Evolutionary conservation across 139 green algal genomes (phyloP).

Genomic region (Coelastrella sp.): DNA sequence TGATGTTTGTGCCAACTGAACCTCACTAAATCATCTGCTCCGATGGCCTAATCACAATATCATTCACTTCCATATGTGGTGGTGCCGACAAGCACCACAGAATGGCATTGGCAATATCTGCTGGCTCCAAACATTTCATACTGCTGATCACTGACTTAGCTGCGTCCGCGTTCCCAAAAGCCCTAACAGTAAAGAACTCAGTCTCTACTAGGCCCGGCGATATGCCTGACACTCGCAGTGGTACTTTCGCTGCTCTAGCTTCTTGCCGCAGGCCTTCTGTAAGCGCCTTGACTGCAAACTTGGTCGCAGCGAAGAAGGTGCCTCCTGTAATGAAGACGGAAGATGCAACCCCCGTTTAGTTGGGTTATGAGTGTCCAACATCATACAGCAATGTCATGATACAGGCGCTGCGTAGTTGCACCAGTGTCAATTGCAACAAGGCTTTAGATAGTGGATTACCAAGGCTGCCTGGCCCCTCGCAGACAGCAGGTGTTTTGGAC

Average conservation of each 20-base stretch:
- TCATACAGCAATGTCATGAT: too few relatives aligned
- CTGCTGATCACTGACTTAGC: slow-evolving; percentile 30
- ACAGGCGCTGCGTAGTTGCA: too few relatives aligned
- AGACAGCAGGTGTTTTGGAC: too few relatives aligned
- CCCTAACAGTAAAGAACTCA: slow-evolving; percentile 71
- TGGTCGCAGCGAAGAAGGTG: slow-evolving; percentile 71
- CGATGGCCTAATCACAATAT: slow-evolving; percentile 74
- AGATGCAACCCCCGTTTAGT: too few relatives aligned
- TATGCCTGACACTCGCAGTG: slow-evolving; percentile 77
- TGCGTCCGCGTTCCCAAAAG: slow-evolving; percentile 58
- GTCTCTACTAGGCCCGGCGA: slow-evolving; percentile 81
- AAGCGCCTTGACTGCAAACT: slow-evolving; percentile 66
- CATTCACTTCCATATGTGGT: slow-evolving; percentile 82
- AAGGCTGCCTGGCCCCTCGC: too few relatives aligned
- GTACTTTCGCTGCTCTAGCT: slow-evolving; percentile 46
- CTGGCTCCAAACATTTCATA: slow-evolving; percentile 66
- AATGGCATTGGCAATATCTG: slow-evolving; percentile 77
- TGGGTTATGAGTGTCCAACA: too few relatives aligned
- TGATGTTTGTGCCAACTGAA: too few relatives aligned
- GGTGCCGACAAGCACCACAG: slow-evolving; percentile 75
- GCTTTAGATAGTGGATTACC: too few relatives aligned
- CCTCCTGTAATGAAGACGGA: slow-evolving; percentile 51
- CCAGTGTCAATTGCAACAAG: too few relatives aligned
- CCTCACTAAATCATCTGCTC: slow-evolving; percentile 61
- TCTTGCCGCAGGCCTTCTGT: slow-evolving; percentile 83